phyloP scores from a whole-genome alignment of 139 green algal genomes.

The Diplosphaera chodatii region DNA sequence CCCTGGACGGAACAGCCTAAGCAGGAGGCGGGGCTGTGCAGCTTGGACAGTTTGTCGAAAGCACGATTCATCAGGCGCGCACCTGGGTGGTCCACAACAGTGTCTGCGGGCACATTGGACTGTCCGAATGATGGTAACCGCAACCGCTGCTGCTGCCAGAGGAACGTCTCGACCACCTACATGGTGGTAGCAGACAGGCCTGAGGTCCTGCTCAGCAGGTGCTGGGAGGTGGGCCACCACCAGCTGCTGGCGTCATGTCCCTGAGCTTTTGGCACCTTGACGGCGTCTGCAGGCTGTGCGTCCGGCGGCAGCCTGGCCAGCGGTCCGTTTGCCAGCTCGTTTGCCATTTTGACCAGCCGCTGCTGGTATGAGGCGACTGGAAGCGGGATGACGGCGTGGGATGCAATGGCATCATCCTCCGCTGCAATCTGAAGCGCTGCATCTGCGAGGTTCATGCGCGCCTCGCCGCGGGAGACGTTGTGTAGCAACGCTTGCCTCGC shows the following conservation, averaged over 20 bases:
- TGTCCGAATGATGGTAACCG: constrained; percentile 5
- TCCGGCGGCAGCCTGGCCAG: background rate
- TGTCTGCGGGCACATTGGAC: constrained; percentile 7
- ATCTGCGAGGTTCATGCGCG: constrained; percentile 39
- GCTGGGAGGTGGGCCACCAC: no score
- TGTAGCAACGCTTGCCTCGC: constrained; percentile 35
- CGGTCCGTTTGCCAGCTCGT: background rate
- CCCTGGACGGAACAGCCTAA: no score
- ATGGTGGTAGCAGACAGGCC: no score
- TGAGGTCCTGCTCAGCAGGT: no score
- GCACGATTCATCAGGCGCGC: no score
- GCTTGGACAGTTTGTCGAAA: no score
- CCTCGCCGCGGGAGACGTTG: constrained; percentile 36
- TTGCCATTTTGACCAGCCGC: constrained; percentile 6
- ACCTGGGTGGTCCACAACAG: constrained; percentile 22
- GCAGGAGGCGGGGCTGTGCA: no score
- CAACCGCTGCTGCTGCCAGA: constrained; percentile 19
- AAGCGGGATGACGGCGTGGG: constrained; percentile 47
- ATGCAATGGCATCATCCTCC: constrained; percentile 71
- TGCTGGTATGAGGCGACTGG: constrained; percentile 22
- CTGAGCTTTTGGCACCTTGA: background rate
- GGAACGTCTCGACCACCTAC: constrained; percentile 16
- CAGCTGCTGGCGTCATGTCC: no score
- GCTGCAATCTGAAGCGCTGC: constrained; percentile 58
- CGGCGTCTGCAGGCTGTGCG: background rate